Conservation (phyloP, 768 basidiomycete genomes). For the Pholiota molesta region DNA sequence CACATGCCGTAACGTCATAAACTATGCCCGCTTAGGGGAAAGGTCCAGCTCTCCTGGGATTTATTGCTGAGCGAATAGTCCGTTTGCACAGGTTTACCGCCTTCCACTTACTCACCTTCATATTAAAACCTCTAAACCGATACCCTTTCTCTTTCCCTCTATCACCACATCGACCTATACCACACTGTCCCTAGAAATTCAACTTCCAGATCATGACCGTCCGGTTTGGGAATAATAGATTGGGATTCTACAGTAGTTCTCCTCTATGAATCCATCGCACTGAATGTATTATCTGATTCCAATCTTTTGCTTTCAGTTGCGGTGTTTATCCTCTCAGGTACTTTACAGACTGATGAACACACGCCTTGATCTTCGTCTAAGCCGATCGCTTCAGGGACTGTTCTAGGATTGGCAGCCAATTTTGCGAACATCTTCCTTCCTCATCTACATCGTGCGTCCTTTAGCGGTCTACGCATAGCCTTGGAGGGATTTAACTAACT, state of each 20-base stretch:
- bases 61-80: not conserved
- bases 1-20: constrained; percentile 3
- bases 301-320: constrained; percentile 33
- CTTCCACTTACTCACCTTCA: constrained; percentile 9
- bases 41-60: constrained; percentile 4
- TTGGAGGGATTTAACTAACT: constrained; percentile 3
- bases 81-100: constrained; percentile 14
- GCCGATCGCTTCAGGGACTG: constrained; percentile 37
- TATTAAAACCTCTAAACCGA: constrained; percentile 4
- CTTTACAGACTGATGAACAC: constrained; percentile 6
- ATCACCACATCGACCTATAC: not conserved
- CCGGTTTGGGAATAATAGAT: constrained; percentile 58
- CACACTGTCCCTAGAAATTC: not conserved
- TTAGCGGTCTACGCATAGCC: not conserved
- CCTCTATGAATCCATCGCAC: not conserved
- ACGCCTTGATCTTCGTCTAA: not conserved
- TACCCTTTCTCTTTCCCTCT: constrained; percentile 14
- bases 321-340: constrained; percentile 49
- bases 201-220: constrained; percentile 50
- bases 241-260: constrained; percentile 49
- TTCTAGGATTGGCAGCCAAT: constrained; percentile 71
- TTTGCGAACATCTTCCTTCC: constrained; percentile 73
- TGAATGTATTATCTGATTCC: constrained; percentile 6
- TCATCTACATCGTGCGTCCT: constrained; percentile 56
- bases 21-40: constrained; percentile 5